Evolutionary conservation across 2,329 filamentous ascomycete genomes (phyloP), one percentile per base, ranked within the genome.

Genomic region (Thelonectria discophora): DNA sequence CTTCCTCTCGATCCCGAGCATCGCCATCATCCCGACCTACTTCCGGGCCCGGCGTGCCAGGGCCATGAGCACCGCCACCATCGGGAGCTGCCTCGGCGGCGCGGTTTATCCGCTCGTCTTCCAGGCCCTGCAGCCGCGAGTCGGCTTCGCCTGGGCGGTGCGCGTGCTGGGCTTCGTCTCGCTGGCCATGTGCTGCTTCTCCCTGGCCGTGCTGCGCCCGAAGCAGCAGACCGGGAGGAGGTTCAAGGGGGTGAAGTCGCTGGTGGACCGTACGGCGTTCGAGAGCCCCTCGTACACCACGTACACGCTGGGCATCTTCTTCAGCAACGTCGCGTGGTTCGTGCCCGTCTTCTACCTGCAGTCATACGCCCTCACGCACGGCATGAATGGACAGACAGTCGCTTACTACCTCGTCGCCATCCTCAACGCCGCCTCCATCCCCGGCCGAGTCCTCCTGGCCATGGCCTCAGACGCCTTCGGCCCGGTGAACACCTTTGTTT

Each of bases 391-490:
- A 8, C 46, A 58, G 11, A 18, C 1, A 8, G 39, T 57, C 5
- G 59, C 55, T 13, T 24, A 75, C 15, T 84, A 85, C 61, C 75
- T 85, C 24, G 73, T 86, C 6, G 74, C 83, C 2, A 81, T 85
- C 51, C 76, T 85, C 45, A 86, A 85, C 70, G 82, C 79, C 0
- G 78, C 81, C 0, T 82, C 82, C 0, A 75, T 84, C 6, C 75
- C 82, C 6, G 84, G 84, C 0, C 79, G 84, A 9, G 73, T 85
- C 1, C 69, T 83, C 0, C 81, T 81, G 0, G 78, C 79, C 3
- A 74, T 81, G 13, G 62, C 84, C 6, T 80, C 80, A 0, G 78
- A 80, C 51, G 70, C 68, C 32, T 62, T 80, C 43, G 81, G 81
- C 0, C 73, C 78, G 2, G 63, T 83, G 11, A 77, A 82, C 56